These are phyloP conservation scores for Luffa aegyptiaca DNA, from an alignment of 306 rosid genomes.

Conservation along the genomic window DNA sequence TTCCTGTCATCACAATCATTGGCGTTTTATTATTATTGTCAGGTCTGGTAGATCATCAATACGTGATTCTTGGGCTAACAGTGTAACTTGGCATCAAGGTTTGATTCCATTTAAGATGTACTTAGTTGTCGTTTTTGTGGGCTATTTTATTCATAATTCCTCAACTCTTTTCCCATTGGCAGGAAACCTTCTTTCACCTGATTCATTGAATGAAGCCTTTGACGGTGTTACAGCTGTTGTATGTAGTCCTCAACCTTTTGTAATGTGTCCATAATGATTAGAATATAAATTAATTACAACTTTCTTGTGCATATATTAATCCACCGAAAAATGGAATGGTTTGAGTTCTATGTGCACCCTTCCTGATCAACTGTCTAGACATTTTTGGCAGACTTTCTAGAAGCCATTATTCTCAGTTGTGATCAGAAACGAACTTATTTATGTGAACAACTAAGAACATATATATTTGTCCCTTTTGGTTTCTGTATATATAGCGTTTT, in stretches of 20 bases:
- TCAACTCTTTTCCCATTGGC: conserved; percentile 21
- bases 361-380: not conserved
- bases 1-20: not conserved
- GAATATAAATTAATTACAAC: not conserved
- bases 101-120: conserved; percentile 3
- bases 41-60: conserved; percentile 86
- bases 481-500: not conserved
- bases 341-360: not conserved
- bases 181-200: conserved; percentile 82
- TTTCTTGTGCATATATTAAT: not conserved
- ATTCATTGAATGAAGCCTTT: conserved; percentile 77
- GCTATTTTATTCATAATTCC: conserved; percentile 9
- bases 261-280: not conserved
- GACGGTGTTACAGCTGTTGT: conserved; percentile 82
- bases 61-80: conserved; percentile 69
- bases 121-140: not conserved
- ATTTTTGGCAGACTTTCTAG: not conserved
- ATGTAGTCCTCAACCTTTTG: conserved; percentile 21
- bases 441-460: not conserved
- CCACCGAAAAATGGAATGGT: not conserved
- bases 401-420: not conserved
- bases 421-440: not conserved
- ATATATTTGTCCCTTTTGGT: not conserved
- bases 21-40: conserved; percentile 17
- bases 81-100: conserved; percentile 76